Base-by-base conservation (phyloP, 2,329 filamentous ascomycete species). In the Juglanconis oblonga region DNA sequence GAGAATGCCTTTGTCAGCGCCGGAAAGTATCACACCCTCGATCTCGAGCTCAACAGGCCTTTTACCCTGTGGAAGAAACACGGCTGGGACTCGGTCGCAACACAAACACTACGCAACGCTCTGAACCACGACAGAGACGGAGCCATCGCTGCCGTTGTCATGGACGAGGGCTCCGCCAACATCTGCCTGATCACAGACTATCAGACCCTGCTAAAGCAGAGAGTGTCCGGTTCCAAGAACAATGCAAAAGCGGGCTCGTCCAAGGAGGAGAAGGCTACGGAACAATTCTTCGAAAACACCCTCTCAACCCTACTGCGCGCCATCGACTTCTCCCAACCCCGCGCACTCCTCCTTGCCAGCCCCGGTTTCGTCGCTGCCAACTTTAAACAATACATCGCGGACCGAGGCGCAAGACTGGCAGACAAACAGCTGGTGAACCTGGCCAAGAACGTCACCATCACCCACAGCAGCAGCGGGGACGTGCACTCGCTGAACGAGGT, bases 21-120 rank as follows among this genome's bases (percentile, higher is more conserved):
- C 47, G 84, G 83, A 55, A 79, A 84, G 62, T 80, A 84, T 67
- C 84, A 87, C 68, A 86, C 83, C 1, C 78, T 87, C 65, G 94
- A 97, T 66, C 82, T 99, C 50, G 94, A 97, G 72, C 80, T 97
- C 60, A 87, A 95, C 68, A 84, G 93, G 47, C 88, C 92, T 54
- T 98, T 98, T 68, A 94, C 90, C 6, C 73, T 99, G 7, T 89
- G 92, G 77, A 98, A 98, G 76, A 83, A 84, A 44, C 78, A 86
- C 8, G 88, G 92, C 47, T 99, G 95, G 95, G 95, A 99, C 74
- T 93, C 89, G 66, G 87, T 99, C 10, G 91, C 93, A 3, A 78
- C 89, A 52, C 87, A 90, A 61, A 88, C 90, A 50, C 82, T 99
- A 10, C 81, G 84, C 59, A 91, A 97, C 72, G 89, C 92, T 1